A percentile compares a stretch with the other conserved stretches of the same genome.
Evolutionary conservation across 2,329 filamentous ascomycete species (phyloP).

Genomic region (Periconia digitata): DNA sequence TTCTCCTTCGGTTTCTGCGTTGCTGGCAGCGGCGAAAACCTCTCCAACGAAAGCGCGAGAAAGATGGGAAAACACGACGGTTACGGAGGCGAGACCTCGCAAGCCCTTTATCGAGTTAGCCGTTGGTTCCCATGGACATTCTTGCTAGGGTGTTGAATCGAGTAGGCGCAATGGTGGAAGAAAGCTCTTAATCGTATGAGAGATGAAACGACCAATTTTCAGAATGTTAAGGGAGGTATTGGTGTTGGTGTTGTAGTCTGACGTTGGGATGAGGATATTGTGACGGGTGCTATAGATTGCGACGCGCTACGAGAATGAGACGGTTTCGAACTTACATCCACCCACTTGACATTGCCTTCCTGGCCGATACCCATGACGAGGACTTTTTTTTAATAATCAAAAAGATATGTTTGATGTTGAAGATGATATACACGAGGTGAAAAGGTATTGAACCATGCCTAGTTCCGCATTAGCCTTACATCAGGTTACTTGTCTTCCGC

Average conservation of each 20-base stretch:
- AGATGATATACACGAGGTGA: not conserved
- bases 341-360: constrained; percentile 12
- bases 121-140: not conserved
- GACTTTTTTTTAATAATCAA: not conserved
- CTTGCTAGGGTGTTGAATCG: too few species aligned
- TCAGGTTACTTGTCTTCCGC: too few species aligned
- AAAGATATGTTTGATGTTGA: not conserved
- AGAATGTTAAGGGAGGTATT: not conserved
- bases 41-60: constrained; percentile 7
- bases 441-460: not conserved
- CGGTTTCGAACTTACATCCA: constrained; percentile 5
- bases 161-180: too few species aligned
- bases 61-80: constrained; percentile 10
- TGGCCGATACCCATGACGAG: constrained; percentile 7
- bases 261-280: not conserved
- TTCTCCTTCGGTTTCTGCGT: not conserved
- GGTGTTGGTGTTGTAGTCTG: not conserved
- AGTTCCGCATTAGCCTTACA: too few species aligned
- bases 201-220: too few species aligned
- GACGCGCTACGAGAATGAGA: too few species aligned
- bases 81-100: constrained; percentile 9
- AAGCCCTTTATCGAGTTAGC: constrained; percentile 6
- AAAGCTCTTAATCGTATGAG: too few species aligned
- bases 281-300: not conserved
- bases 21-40: constrained; percentile 8